Percentiles rank a stretch among this genome's conserved stretches.
phyloP scores from a whole-genome alignment of 805 yeast species.

The Ogataea minuta region DNA sequence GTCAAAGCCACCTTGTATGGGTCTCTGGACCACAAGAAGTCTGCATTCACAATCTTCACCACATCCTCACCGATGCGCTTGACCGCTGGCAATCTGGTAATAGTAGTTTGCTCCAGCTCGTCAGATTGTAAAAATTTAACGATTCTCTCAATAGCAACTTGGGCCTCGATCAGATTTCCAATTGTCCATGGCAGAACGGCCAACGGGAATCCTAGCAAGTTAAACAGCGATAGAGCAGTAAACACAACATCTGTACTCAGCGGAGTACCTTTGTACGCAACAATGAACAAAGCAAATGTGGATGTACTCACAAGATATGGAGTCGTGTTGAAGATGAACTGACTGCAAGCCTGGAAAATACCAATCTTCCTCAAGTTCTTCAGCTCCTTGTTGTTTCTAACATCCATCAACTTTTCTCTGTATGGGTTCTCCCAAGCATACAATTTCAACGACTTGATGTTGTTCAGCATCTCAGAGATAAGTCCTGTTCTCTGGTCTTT shows the following conservation, averaged over 20 bases:
- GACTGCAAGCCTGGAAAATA: conserved; percentile 62
- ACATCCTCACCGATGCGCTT: conserved; percentile 62
- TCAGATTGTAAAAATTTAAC: conserved; percentile 66
- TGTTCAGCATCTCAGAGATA: conserved; percentile 83
- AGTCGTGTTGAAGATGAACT: conserved; percentile 78
- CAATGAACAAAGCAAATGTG: conserved; percentile 77
- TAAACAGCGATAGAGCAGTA: conserved; percentile 86
- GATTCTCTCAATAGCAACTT: conserved; percentile 76
- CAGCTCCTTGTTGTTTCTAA: conserved; percentile 86
- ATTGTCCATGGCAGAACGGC: conserved; percentile 91
- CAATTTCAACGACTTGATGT: conserved; percentile 86
- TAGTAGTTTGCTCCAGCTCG: conserved; percentile 74
- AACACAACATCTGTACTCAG: conserved; percentile 88
- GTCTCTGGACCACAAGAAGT: conserved; percentile 75
- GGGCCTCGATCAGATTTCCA: conserved; percentile 82
- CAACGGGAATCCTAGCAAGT: conserved; percentile 85
- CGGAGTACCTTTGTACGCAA: conserved; percentile 53
- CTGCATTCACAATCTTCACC: conserved; percentile 60
- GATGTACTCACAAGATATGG: conserved; percentile 88
- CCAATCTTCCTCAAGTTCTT: conserved; percentile 74
- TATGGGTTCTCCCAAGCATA: conserved; percentile 96
- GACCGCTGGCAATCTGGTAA: conserved; percentile 49
- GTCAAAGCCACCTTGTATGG: conserved; percentile 70
- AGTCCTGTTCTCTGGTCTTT: conserved; percentile 92
- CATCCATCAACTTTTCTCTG: conserved; percentile 65